Evolutionary conservation across 2,329 filamentous ascomycete genomes (phyloP), one percentile per base, ranked within the genome.

Genomic region (Acrocalymma vagum): DNA sequence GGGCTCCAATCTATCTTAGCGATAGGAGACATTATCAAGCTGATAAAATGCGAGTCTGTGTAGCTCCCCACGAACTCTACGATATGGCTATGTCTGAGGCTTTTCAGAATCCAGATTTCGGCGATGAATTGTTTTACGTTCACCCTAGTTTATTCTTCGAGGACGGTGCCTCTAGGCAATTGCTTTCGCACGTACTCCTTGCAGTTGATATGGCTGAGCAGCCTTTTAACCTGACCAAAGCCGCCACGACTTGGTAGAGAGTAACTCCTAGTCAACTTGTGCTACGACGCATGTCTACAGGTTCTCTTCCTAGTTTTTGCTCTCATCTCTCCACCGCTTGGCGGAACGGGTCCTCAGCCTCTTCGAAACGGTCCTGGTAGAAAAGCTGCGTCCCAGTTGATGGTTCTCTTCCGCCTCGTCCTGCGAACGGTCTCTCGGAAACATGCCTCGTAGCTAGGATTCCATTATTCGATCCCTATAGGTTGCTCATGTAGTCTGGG

Each of bases 61-160:
- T 65, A 68, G 30, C 55, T 62, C 20, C 63, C 57, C 15, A 67
- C 49, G 28, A 61, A 53, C 29, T 58, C 39, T 10, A 65, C 60
- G 3, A 65, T 38, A 37, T 69, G 63, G 6, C 27, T 43, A 40
- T 70, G 65, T n/a, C n/a, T 54, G 7, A 69, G 29, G 6, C 45
- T 42, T 28, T 65, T 65, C 11, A 69, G 35, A 6, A 58, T 52
- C 13, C 55, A 20, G 13, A 67, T 42, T 31, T 69, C 65, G 6
- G 41, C 37, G 14, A 49, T 42, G 29, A 69, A 65, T 10, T 41
- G 28, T 10, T 49, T 43, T 4, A 65, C 42, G n/a, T 26, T 23
- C 33, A 54, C 42, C 11, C 15, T 48, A 22, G 16, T 22, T 10
- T 20, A 11, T 7, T 39, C 35, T 32, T 35, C 22, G 45, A 60